Evolutionary conservation across 306 rosid genomes (phyloP).

Genomic region (Vigna unguiculata): DNA sequence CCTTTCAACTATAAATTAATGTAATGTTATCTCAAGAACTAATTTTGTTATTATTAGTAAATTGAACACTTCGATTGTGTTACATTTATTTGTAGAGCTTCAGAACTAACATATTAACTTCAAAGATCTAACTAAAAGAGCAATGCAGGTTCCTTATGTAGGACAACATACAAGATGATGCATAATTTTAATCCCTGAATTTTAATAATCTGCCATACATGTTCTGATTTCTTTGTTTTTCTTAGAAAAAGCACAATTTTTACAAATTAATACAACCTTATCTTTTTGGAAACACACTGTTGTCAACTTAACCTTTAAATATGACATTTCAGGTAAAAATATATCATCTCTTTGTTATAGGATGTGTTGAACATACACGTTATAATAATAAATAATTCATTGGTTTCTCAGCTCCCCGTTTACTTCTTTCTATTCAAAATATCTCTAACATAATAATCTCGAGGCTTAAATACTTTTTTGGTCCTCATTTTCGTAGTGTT

Average conservation of each 20-base stretch:
- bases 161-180: too few species aligned
- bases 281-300: background rate
- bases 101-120: background rate
- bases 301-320: background rate
- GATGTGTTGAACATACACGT: background rate
- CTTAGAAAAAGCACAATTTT: too few species aligned
- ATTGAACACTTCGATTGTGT: background rate
- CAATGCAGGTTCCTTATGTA: background rate
- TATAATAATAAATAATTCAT: background rate
- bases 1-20: background rate
- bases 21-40: background rate
- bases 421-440: too few species aligned
- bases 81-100: background rate
- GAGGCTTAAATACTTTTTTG: too few species aligned
- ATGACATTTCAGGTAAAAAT: background rate
- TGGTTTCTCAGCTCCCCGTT: too few species aligned
- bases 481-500: too few species aligned
- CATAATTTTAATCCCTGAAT: too few species aligned
- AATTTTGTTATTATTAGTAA: background rate
- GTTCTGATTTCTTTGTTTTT: background rate
- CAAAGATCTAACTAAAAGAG: background rate
- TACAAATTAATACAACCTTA: background rate
- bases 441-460: too few species aligned
- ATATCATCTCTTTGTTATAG: slow-evolving; percentile 15
- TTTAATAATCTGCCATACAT: background rate